Evolutionary conservation across 805 yeast genomes (phyloP).

Genomic region (Citeromyces matritensis): DNA sequence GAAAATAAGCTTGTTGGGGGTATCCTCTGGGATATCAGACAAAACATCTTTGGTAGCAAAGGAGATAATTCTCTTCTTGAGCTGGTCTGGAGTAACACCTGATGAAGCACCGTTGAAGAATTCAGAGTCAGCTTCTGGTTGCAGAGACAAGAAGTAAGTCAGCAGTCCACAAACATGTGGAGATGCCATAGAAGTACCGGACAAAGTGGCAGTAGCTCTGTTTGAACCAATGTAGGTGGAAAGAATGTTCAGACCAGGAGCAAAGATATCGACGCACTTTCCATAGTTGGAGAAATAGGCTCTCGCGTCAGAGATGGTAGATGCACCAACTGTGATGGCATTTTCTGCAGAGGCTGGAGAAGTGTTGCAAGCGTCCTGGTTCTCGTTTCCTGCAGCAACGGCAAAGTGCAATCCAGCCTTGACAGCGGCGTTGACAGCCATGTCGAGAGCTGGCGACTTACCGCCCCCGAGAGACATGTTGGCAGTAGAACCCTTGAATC

Average conservation of each 20-base stretch:
- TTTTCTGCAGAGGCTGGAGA: slow-evolving; percentile 83
- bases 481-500: slow-evolving; percentile 75
- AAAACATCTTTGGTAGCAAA: slow-evolving; percentile 49
- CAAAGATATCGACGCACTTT: slow-evolving; percentile 89
- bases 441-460: slow-evolving; percentile 70
- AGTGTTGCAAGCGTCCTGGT: slow-evolving; percentile 81
- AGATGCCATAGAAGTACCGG: slow-evolving; percentile 98
- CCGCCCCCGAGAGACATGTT: slow-evolving; percentile 96
- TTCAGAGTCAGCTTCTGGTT: slow-evolving; percentile 59
- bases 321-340: slow-evolving; percentile 92
- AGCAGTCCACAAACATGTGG: slow-evolving; percentile 92
- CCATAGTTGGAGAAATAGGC: slow-evolving; percentile 96
- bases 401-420: slow-evolving; percentile 83
- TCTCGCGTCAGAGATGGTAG: slow-evolving; percentile 75
- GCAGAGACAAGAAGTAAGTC: slow-evolving; percentile 77
- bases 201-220: slow-evolving; percentile 63
- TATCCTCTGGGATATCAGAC: slow-evolving; percentile 39
- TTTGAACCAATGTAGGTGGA: slow-evolving; percentile 75
- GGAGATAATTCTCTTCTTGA: slow-evolving; percentile 61
- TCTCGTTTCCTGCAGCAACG: slow-evolving; percentile 94
- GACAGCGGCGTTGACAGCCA: slow-evolving; percentile 84
- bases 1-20: slow-evolving; percentile 65
- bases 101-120: slow-evolving; percentile 28
- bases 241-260: slow-evolving; percentile 84
- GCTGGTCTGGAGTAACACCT: slow-evolving; percentile 58